Evolutionary conservation across 371 early-diverging fungal genomes (phyloP).

Genomic region (Parasitella parasitica): DNA sequence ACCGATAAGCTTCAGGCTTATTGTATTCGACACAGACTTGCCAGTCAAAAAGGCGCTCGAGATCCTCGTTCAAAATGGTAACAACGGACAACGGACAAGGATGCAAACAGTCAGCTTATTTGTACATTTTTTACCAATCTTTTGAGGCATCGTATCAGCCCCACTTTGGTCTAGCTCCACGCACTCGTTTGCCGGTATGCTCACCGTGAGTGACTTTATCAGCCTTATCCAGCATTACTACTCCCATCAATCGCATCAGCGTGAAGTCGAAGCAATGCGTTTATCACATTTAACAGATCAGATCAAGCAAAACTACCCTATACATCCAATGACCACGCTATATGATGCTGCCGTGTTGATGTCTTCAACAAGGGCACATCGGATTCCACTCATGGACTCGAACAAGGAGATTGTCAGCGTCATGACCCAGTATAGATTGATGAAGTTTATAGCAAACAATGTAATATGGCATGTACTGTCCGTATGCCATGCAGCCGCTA

Average conservation of each 20-base stretch:
- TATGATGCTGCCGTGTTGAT: constrained; percentile 73
- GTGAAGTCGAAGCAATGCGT: constrained; percentile 74
- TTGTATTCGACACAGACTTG: constrained; percentile 81
- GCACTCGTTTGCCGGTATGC: constrained; percentile 80
- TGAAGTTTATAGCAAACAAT: constrained; percentile 70
- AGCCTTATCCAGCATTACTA: constrained; percentile 85
- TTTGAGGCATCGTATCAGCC: constrained; percentile 87
- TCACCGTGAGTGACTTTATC: constrained; percentile 87
- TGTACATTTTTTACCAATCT: too few relatives aligned
- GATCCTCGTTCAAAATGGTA: constrained; percentile 85
- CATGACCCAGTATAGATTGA: constrained; percentile 62
- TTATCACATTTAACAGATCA: constrained; percentile 61
- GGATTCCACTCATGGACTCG: constrained; percentile 71
- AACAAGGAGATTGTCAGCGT: constrained; percentile 82
- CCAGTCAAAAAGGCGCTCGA: constrained; percentile 85
- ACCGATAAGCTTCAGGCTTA: constrained; percentile 78
- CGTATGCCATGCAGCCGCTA: too few relatives aligned
- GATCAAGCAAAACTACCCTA: constrained; percentile 42
- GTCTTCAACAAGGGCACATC: constrained; percentile 69
- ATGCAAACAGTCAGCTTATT: too few relatives aligned
- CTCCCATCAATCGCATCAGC: constrained; percentile 60
- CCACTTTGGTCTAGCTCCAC: constrained; percentile 80
- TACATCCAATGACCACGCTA: constrained; percentile 73
- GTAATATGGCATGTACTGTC: not conserved
- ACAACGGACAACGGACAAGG: too few relatives aligned